phyloP scores from a whole-genome alignment of 352 stramenopile genomes.

The Pythium aphanidermatum region DNA sequence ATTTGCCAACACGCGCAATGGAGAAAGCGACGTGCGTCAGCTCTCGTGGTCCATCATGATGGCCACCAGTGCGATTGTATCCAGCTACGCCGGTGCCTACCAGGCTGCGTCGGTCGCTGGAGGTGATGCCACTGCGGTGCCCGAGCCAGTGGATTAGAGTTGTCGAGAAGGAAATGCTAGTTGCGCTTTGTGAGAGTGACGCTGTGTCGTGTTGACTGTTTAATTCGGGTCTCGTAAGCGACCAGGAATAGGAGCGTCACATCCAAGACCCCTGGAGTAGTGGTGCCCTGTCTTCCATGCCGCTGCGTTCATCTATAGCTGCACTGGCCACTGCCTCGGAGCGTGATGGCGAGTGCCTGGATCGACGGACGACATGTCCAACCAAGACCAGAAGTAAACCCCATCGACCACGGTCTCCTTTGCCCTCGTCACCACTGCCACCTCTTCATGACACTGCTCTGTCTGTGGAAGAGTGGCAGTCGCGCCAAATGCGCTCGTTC shows the following conservation, averaged over 20 bases:
- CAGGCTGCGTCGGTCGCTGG: neutral
- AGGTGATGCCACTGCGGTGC: no score
- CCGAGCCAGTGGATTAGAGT: no score
- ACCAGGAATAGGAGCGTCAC: neutral
- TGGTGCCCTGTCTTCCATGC: no score
- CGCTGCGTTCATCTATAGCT: no score
- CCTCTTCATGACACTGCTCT: slow-evolving; percentile 9
- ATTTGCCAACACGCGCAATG: slow-evolving; percentile 55
- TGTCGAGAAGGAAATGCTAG: no score
- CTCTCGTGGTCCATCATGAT: slow-evolving; percentile 78
- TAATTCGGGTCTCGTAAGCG: no score
- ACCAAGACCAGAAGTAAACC: slow-evolving; percentile 1
- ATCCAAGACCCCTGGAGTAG: no score
- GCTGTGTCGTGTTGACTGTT: no score
- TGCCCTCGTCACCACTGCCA: neutral
- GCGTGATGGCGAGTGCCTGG: no score
- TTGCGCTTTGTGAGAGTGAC: no score
- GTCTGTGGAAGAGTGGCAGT: slow-evolving; percentile 52
- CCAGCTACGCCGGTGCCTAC: slow-evolving; percentile 32
- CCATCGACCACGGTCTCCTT: no score
- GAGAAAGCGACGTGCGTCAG: slow-evolving; percentile 54
- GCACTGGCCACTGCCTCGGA: no score
- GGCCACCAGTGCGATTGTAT: slow-evolving; percentile 57
- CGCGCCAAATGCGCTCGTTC: slow-evolving; percentile 85
- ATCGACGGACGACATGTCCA: neutral